Conservation (phyloP, 2,329 filamentous ascomycete species). For the Elsinoe perseae region DNA sequence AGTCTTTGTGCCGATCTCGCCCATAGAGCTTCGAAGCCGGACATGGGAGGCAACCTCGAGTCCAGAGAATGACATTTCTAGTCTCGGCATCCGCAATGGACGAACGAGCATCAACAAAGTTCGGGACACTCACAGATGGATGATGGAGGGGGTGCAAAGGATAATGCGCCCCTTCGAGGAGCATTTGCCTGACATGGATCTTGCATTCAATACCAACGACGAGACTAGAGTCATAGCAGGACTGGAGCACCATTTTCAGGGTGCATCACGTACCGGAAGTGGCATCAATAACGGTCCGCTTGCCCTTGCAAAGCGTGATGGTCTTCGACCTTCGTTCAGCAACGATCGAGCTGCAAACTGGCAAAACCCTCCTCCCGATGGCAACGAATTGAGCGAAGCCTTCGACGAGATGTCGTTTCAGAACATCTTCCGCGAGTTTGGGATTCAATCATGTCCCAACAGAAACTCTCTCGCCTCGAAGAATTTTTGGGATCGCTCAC, state of each 20-base stretch:
- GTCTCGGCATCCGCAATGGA: conserved; percentile 49
- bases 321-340: conserved; percentile 29
- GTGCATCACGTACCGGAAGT: background rate
- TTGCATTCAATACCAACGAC: conserved; percentile 56
- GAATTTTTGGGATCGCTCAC: conserved; percentile 55
- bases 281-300: background rate
- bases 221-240: conserved; percentile 42
- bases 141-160: conserved; percentile 46
- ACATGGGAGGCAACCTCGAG: conserved; percentile 48
- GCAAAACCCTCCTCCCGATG: conserved; percentile 28
- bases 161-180: conserved; percentile 50
- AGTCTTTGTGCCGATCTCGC: conserved; percentile 48
- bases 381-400: conserved; percentile 18
- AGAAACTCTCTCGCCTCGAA: conserved; percentile 52
- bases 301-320: background rate
- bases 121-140: conserved; percentile 50
- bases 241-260: background rate
- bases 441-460: conserved; percentile 51
- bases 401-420: conserved; percentile 32
- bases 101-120: conserved; percentile 45
- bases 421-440: conserved; percentile 36
- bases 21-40: conserved; percentile 44
- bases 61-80: conserved; percentile 49
- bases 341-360: conserved; percentile 33
- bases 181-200: conserved; percentile 54